phyloP scores from a whole-genome alignment of 371 early-diverging fungal genomes.

The Blastocladiella emersonii region DNA sequence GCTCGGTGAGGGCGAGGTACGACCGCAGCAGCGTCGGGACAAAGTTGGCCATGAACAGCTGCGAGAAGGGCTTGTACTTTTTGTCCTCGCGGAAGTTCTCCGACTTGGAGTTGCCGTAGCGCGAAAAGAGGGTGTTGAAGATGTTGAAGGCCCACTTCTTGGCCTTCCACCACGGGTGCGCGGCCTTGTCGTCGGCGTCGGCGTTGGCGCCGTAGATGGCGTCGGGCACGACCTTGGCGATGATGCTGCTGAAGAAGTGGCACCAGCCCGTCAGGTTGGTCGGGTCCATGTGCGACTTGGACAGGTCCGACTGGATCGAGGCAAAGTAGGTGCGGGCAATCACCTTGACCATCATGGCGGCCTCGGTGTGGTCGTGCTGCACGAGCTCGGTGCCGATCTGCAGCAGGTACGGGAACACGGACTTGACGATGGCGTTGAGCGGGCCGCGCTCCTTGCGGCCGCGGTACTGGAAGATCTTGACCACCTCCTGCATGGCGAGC shows the following conservation, averaged over 20 bases:
- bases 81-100: slow-evolving; percentile 11
- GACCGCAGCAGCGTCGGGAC: slow-evolving; percentile 67
- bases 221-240: slow-evolving; percentile 45
- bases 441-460: slow-evolving; percentile 41
- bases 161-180: slow-evolving; percentile 70
- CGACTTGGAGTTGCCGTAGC: slow-evolving; percentile 14
- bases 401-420: slow-evolving; percentile 56
- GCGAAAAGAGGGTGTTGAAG: slow-evolving; percentile 57
- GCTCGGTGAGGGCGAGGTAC: slow-evolving; percentile 63
- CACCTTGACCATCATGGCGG: slow-evolving; percentile 65
- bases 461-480: slow-evolving; percentile 66
- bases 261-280: slow-evolving; percentile 68
- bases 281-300: slow-evolving; percentile 47
- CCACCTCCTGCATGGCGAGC: slow-evolving; percentile 56
- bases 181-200: slow-evolving; percentile 48
- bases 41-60: slow-evolving; percentile 61
- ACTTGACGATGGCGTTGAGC: slow-evolving; percentile 47
- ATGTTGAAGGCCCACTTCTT: slow-evolving; percentile 86
- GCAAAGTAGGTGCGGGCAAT: slow-evolving; percentile 61
- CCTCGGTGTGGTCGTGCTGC: slow-evolving; percentile 43
- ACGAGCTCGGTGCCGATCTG: slow-evolving; percentile 46
- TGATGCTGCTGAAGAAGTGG: slow-evolving; percentile 58
- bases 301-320: slow-evolving; percentile 53
- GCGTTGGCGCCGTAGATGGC: slow-evolving; percentile 29
- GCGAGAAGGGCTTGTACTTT: slow-evolving; percentile 57